These are phyloP conservation scores for Moesziomyces sp. DNA, from an alignment of 1,284 basidiomycete species.

Conservation along the genomic window DNA sequence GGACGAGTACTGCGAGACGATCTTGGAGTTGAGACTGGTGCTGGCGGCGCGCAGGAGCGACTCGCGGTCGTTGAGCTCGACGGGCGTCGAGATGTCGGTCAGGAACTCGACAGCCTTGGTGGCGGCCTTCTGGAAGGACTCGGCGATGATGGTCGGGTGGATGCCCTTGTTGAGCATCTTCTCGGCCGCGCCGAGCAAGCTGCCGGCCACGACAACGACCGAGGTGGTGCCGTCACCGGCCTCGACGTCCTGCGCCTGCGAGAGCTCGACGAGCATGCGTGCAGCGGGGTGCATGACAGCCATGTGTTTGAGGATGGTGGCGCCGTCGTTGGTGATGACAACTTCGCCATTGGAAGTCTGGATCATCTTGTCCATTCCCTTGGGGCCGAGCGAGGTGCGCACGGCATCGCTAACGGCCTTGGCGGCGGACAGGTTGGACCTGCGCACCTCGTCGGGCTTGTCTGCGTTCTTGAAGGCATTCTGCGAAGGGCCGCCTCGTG, in stretches of 20 bases:
- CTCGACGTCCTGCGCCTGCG: conserved; percentile 97
- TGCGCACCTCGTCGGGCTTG: conserved; percentile 68
- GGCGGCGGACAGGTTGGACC: conserved; percentile 63
- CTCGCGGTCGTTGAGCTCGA: conserved; percentile 89
- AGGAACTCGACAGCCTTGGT: conserved; percentile 93
- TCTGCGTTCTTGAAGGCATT: conserved; percentile 67
- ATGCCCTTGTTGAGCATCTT: conserved; percentile 94
- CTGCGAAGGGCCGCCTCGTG: conserved; percentile 31
- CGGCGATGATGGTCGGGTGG: conserved; percentile 96
- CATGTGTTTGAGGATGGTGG: conserved; percentile 96
- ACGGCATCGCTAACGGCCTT: conserved; percentile 97
- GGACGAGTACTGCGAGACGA: conserved; percentile 98
- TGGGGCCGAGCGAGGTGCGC: conserved; percentile 92
- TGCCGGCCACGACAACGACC: conserved; percentile 95
- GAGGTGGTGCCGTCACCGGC: conserved; percentile 99
- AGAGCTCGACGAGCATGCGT: conserved; percentile 95
- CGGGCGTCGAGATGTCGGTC: conserved; percentile 89
- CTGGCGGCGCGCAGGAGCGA: conserved; percentile 90
- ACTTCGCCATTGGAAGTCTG: conserved; percentile 97
- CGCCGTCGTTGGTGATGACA: conserved; percentile 98
- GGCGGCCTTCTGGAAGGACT: conserved; percentile 92
- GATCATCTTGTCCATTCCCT: conserved; percentile 99
- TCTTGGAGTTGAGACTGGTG: conserved; percentile 98
- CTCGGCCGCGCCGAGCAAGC: conserved; percentile 91
- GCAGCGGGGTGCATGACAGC: conserved; percentile 98